Evolutionary conservation across 768 basidiomycete species (phyloP).

Genomic region (Tephrocybe sp.): DNA sequence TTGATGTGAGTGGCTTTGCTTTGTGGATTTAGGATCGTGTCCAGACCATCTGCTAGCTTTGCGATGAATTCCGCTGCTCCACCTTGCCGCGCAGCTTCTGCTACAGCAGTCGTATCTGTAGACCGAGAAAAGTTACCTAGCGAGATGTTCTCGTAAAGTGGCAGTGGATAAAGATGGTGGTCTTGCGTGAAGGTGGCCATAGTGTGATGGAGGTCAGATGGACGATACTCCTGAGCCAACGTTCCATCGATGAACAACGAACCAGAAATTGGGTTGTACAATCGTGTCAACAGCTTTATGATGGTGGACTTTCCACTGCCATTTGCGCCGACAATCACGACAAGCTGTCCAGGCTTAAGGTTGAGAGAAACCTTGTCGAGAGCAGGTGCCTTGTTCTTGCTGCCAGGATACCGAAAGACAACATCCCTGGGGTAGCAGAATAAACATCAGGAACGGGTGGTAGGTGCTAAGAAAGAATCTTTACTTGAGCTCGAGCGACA

Average conservation of each 20-base stretch:
- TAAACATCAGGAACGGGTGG: neutral
- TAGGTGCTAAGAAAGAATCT: neutral
- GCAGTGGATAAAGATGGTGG: constrained; percentile 47
- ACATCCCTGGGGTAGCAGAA: constrained; percentile 38
- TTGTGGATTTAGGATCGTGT: constrained; percentile 21
- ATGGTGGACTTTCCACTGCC: constrained; percentile 57
- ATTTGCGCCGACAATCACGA: constrained; percentile 59
- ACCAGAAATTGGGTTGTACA: constrained; percentile 47
- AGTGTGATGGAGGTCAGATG: constrained; percentile 39
- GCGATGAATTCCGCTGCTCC: constrained; percentile 23
- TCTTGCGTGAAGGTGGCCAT: constrained; percentile 52
- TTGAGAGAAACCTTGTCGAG: constrained; percentile 40
- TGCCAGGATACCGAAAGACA: constrained; percentile 51
- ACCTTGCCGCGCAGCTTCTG: constrained; percentile 29
- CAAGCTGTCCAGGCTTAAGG: constrained; percentile 46
- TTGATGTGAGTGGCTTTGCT: constrained; percentile 6
- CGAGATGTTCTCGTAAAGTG: constrained; percentile 43
- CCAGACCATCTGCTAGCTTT: constrained; percentile 16
- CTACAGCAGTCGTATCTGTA: constrained; percentile 19
- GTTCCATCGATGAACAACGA: constrained; percentile 42
- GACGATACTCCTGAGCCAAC: constrained; percentile 35
- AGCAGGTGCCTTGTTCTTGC: constrained; percentile 31
- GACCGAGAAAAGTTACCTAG: constrained; percentile 22
- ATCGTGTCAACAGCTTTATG: constrained; percentile 47
- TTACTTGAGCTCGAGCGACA: constrained; percentile 30